These are phyloP conservation scores for Thermoascus crustaceus DNA, from an alignment of 2,329 filamentous ascomycete genomes.

Conservation along the genomic window DNA sequence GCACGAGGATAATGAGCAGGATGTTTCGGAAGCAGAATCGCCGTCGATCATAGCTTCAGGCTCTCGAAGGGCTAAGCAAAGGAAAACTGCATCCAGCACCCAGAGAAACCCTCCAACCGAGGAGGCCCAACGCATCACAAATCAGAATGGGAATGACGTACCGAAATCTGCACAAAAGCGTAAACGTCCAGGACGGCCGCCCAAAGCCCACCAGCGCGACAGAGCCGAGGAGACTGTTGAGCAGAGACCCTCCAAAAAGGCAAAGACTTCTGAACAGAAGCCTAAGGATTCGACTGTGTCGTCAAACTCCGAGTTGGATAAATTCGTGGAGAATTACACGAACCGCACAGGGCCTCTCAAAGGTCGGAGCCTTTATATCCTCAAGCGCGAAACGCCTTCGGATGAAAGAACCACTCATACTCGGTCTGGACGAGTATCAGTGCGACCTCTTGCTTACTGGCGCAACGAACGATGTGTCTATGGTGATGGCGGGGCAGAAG, in stretches of 20 bases:
- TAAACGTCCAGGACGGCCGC: conserved; percentile 24
- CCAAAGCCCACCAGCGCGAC: conserved; percentile 21
- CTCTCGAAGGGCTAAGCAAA: conserved; percentile 9
- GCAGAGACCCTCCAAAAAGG: conserved; percentile 24
- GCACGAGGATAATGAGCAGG: conserved; percentile 10
- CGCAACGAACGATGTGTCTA: conserved; percentile 71
- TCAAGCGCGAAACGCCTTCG: conserved; percentile 44
- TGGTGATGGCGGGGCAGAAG: conserved; percentile 51
- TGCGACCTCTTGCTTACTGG: conserved; percentile 77
- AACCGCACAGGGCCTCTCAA: conserved; percentile 39
- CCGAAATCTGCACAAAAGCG: conserved; percentile 14
- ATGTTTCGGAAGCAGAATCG: conserved; percentile 14
- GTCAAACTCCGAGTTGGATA: conserved; percentile 30
- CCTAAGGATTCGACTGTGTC: conserved; percentile 17
- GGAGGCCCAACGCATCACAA: conserved; percentile 4
- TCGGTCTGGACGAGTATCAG: conserved; percentile 71
- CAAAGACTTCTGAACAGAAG: conserved; percentile 18
- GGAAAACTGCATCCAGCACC: conserved; percentile 9
- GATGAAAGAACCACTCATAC: conserved; percentile 52
- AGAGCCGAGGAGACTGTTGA: conserved; percentile 14
- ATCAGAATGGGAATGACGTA: conserved; percentile 11
- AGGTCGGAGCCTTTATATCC: conserved; percentile 42
- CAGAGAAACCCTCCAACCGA: too few relatives aligned
- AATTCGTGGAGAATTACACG: conserved; percentile 36
- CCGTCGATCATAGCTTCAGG: conserved; percentile 8